Evolutionary conservation across 768 basidiomycete genomes (phyloP).

Genomic region (Mycena crocata): DNA sequence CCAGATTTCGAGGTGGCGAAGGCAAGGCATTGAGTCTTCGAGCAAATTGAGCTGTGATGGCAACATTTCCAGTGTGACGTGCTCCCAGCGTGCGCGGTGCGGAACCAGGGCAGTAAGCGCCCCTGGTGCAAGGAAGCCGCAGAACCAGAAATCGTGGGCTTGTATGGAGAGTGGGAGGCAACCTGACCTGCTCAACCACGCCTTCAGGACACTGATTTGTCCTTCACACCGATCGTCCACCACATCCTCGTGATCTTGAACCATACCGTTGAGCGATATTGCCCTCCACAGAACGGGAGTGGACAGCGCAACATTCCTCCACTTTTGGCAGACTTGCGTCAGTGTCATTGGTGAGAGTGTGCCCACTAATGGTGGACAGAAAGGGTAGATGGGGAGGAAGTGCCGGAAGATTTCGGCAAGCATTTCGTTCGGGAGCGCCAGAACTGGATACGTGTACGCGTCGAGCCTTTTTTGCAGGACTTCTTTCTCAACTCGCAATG

Average conservation of each 20-base stretch:
- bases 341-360: background rate
- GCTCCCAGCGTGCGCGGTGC: slow-evolving; percentile 10
- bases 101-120: background rate
- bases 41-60: too few species aligned
- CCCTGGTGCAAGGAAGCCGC: background rate
- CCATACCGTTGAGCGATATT: background rate
- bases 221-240: background rate
- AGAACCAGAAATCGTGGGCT: background rate
- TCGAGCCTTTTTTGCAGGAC: too few species aligned
- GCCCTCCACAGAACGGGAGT: slow-evolving; percentile 18
- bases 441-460: too few species aligned
- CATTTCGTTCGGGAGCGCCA: too few species aligned
- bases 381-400: background rate
- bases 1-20: too few species aligned
- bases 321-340: slow-evolving; percentile 1
- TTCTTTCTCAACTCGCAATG: too few species aligned
- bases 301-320: background rate
- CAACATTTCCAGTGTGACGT: background rate
- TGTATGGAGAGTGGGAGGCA: background rate
- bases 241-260: too few species aligned
- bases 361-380: background rate
- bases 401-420: slow-evolving; percentile 16
- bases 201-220: background rate
- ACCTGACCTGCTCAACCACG: slow-evolving; percentile 6
- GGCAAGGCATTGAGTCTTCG: too few species aligned